Conservation (phyloP, 2,329 filamentous ascomycete genomes). For the Trematosphaeria pertusa region DNA sequence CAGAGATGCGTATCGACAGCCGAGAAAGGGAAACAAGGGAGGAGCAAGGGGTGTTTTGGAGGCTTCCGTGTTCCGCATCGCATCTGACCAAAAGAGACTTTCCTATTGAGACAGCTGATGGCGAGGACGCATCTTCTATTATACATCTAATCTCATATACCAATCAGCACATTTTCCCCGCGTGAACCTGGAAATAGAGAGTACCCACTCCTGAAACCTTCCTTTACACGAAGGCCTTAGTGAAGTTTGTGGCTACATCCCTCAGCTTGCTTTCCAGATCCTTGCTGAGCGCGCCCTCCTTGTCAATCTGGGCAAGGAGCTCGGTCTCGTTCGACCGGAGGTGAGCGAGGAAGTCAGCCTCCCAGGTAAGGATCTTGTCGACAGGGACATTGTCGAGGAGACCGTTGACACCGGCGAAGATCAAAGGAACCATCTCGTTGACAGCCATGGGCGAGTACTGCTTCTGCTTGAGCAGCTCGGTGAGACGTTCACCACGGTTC, state of each 20-base stretch:
- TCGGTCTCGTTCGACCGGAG: conserved; percentile 89
- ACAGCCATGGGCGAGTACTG: conserved; percentile 99
- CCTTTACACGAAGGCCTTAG: conserved; percentile 81
- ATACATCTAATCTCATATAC: conserved; percentile 41
- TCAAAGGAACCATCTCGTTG: conserved; percentile 99
- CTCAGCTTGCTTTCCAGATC: conserved; percentile 84
- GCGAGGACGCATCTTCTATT: conserved; percentile 43
- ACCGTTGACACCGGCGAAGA: conserved; percentile 99
- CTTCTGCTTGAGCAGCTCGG: conserved; percentile 99
- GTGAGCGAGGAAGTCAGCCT: conserved; percentile 91
- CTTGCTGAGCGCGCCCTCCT: conserved; percentile 96
- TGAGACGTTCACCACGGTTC: conserved; percentile 96
- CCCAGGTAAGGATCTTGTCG: conserved; percentile 89
- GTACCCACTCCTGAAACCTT: conserved; percentile 44
- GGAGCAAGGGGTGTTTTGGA: conserved; percentile 23
- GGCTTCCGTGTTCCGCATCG: conserved; percentile 21
- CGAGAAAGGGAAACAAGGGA: conserved; percentile 31
- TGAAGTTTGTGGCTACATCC: conserved; percentile 80
- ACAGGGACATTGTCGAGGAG: conserved; percentile 88
- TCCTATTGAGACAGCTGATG: conserved; percentile 43
- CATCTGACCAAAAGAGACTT: conserved; percentile 27
- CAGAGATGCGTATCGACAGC: conserved; percentile 32
- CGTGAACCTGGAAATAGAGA: conserved; percentile 45
- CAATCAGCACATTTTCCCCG: conserved; percentile 49
- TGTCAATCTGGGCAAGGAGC: conserved; percentile 84